phyloP scores from a whole-genome alignment of 768 basidiomycete genomes.

The Royoungia palumana region DNA sequence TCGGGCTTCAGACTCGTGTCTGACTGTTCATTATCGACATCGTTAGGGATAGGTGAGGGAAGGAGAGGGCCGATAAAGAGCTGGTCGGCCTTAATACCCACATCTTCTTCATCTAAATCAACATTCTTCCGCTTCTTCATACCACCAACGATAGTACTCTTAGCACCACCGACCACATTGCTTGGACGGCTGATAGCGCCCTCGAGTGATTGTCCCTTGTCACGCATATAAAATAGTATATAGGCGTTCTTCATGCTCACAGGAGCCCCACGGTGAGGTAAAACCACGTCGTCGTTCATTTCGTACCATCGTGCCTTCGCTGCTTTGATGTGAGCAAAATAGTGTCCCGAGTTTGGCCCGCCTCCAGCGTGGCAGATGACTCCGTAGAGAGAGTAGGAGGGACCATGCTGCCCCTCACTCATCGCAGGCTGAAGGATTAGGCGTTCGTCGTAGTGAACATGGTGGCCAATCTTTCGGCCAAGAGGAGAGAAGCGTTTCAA shows the following conservation, averaged over 20 bases:
- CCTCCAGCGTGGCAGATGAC: constrained; percentile 91
- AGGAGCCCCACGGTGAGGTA: constrained; percentile 41
- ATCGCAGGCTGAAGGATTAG: constrained; percentile 75
- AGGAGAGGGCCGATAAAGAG: constrained; percentile 67
- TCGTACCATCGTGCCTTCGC: constrained; percentile 75
- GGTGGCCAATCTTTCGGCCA: constrained; percentile 81
- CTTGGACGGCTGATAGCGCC: constrained; percentile 45
- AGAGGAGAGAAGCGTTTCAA: constrained; percentile 92
- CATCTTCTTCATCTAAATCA: constrained; percentile 46
- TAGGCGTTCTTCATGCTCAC: constrained; percentile 79
- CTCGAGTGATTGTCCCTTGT: constrained; percentile 71
- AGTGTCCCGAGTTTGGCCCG: constrained; percentile 95
- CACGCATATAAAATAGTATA: constrained; percentile 86
- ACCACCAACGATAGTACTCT: constrained; percentile 42
- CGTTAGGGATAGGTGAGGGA: constrained; percentile 43
- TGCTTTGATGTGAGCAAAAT: constrained; percentile 80
- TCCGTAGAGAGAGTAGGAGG: constrained; percentile 83
- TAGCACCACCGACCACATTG: constrained; percentile 22
- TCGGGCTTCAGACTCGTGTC: constrained; percentile 29
- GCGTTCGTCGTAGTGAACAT: constrained; percentile 73
- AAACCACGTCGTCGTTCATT: constrained; percentile 89
- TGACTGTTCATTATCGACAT: constrained; percentile 11
- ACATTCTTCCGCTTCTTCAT: constrained; percentile 47
- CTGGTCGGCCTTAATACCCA: constrained; percentile 44
- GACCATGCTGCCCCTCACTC: constrained; percentile 76